These are phyloP conservation scores for Fraxinus velutina DNA, from an alignment of 305 asterid genomes.

Conservation along the genomic window DNA sequence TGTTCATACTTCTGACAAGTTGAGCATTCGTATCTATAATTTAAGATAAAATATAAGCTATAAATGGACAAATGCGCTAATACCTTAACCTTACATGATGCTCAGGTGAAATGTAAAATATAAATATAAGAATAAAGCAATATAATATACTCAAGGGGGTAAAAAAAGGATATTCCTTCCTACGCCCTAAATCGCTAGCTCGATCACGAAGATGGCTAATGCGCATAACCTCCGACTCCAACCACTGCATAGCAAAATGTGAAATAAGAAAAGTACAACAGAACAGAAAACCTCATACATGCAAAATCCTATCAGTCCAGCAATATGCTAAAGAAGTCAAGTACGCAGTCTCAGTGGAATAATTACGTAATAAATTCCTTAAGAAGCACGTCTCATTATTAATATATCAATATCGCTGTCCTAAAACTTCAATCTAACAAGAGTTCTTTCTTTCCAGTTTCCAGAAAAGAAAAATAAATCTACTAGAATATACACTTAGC, in stretches of 20 bases:
- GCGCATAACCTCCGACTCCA: slow-evolving; percentile 83
- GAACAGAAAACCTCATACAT: background rate
- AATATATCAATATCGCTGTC: background rate
- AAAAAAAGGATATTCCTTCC: slow-evolving; percentile 94
- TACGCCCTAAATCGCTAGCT: slow-evolving; percentile 94
- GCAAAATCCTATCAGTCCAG: background rate
- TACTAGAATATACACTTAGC: no score
- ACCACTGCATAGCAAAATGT: slow-evolving; percentile 65
- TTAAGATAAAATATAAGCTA: background rate
- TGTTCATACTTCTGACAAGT: slow-evolving; percentile 5
- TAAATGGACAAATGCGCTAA: background rate
- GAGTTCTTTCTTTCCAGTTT: background rate
- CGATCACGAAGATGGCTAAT: slow-evolving; percentile 98
- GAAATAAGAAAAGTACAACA: slow-evolving; percentile 1
- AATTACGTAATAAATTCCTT: background rate
- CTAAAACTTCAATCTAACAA: background rate
- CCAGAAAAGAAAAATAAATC: background rate
- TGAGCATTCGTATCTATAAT: background rate
- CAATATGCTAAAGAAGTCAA: background rate
- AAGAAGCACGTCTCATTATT: background rate
- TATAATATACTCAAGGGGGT: slow-evolving; percentile 2
- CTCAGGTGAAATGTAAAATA: background rate
- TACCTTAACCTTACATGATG: background rate
- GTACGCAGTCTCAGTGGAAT: background rate
- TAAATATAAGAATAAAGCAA: background rate